These are phyloP conservation scores for Ceratocystis colombiana DNA, from an alignment of 2,329 filamentous ascomycete genomes.

Conservation along the genomic window DNA sequence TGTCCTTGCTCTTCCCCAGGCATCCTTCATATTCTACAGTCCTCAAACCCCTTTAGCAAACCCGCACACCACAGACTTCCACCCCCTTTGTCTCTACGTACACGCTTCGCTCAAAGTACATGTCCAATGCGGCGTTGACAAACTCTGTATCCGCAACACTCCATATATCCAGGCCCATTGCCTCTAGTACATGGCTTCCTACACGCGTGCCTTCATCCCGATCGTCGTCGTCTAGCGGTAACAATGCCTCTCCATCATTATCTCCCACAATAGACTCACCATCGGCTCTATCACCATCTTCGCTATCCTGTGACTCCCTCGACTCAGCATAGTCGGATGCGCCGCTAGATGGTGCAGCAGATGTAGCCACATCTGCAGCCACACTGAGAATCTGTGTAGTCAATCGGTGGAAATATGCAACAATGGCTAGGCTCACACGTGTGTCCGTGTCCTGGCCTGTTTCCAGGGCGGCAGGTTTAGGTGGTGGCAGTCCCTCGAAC, in stretches of 20 bases:
- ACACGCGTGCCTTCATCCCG: constrained; percentile 39
- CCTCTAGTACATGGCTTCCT: constrained; percentile 53
- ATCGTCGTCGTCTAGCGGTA: constrained; percentile 29
- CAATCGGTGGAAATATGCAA: constrained; percentile 71
- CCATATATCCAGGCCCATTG: constrained; percentile 72
- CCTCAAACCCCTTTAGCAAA: constrained; percentile 43
- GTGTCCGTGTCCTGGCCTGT: constrained; percentile 36
- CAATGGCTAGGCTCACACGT: constrained; percentile 56
- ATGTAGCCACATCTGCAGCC: constrained; percentile 48
- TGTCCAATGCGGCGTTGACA: constrained; percentile 48
- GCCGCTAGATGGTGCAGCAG: constrained; percentile 36
- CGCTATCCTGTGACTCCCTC: constrained; percentile 31
- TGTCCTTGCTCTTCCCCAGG: neutral
- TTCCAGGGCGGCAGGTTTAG: neutral
- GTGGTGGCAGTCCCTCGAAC: neutral
- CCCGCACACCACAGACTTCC: constrained; percentile 61
- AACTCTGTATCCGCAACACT: constrained; percentile 61
- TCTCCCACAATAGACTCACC: constrained; percentile 26
- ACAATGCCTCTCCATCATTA: constrained; percentile 33
- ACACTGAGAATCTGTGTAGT: constrained; percentile 56
- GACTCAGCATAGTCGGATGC: constrained; percentile 31
- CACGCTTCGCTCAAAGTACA: constrained; percentile 57
- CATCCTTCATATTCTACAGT: neutral
- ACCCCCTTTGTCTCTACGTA: constrained; percentile 58
- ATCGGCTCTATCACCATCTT: constrained; percentile 26